Evolutionary conservation across 768 basidiomycete genomes (phyloP).

Genomic region (Tephrocybe sp.): DNA sequence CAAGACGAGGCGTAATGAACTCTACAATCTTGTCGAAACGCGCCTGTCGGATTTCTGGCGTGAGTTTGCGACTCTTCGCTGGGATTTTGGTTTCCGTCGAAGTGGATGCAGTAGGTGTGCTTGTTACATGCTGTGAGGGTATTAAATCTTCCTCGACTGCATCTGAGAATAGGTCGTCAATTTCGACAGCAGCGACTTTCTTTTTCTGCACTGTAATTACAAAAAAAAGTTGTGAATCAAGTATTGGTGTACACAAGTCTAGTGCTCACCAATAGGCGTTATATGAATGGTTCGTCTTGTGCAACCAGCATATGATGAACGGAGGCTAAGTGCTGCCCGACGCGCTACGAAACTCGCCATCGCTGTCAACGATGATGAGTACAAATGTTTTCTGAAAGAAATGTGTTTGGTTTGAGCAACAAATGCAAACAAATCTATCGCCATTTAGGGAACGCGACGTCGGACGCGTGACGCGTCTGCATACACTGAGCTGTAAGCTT

Average conservation of each 20-base stretch:
- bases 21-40: constrained; percentile 1
- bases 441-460: too few relatives aligned
- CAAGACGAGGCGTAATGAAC: not conserved
- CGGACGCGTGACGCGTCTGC: too few relatives aligned
- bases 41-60: not conserved
- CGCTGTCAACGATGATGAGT: not conserved
- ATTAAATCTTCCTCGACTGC: constrained; percentile 6
- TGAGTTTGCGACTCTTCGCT: constrained; percentile 1
- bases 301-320: not conserved
- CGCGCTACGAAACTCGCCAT: constrained; percentile 10
- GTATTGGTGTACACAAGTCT: not conserved
- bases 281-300: constrained; percentile 5
- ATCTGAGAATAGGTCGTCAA: constrained; percentile 15
- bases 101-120: not conserved
- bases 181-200: constrained; percentile 7
- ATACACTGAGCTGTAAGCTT: too few relatives aligned
- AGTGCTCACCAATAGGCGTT: constrained; percentile 10
- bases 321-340: not conserved
- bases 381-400: not conserved
- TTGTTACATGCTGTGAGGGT: not conserved
- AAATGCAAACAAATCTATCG: too few relatives aligned
- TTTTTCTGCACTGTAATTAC: constrained; percentile 9
- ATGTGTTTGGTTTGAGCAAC: too few relatives aligned
- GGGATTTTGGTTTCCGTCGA: not conserved
- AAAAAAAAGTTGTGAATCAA: not conserved